Evolutionary conservation across 768 basidiomycete species (phyloP).

Genomic region (Mycena galopus): DNA sequence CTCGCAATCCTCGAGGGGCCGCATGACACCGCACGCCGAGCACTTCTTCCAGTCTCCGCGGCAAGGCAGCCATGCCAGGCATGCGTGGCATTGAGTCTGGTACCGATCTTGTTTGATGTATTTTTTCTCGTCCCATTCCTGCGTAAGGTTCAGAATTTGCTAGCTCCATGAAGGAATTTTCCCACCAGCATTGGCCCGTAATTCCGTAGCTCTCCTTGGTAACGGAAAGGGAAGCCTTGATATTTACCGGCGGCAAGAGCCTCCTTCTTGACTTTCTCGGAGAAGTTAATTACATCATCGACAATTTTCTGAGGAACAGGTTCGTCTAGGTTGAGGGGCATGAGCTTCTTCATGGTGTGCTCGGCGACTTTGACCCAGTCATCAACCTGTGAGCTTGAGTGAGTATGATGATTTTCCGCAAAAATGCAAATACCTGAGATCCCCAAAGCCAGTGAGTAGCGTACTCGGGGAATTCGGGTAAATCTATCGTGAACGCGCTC

Average conservation of each 20-base stretch:
- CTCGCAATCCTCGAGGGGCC: slow-evolving; percentile 33
- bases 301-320: slow-evolving; percentile 33
- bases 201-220: slow-evolving; percentile 29
- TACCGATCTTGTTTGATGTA: slow-evolving; percentile 27
- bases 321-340: slow-evolving; percentile 32
- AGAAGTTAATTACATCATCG: slow-evolving; percentile 32
- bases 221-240: slow-evolving; percentile 34
- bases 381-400: slow-evolving; percentile 17
- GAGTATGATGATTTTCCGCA: not conserved
- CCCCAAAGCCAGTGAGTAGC: slow-evolving; percentile 34
- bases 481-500: slow-evolving; percentile 26
- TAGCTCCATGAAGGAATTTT: not conserved
- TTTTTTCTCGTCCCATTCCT: slow-evolving; percentile 33
- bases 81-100: slow-evolving; percentile 29
- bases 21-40: slow-evolving; percentile 30
- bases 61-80: slow-evolving; percentile 29
- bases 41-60: slow-evolving; percentile 35
- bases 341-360: slow-evolving; percentile 25
- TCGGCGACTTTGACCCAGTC: slow-evolving; percentile 34
- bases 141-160: not conserved
- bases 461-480: slow-evolving; percentile 27
- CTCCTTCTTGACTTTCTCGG: slow-evolving; percentile 30
- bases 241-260: slow-evolving; percentile 31
- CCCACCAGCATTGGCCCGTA: slow-evolving; percentile 28
- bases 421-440: slow-evolving; percentile 15